Percentiles rank a stretch among this genome's conserved stretches.
Evolutionary conservation across 2,329 filamentous ascomycete genomes (phyloP).

Genomic region (Pseudofabraea citricarpa): DNA sequence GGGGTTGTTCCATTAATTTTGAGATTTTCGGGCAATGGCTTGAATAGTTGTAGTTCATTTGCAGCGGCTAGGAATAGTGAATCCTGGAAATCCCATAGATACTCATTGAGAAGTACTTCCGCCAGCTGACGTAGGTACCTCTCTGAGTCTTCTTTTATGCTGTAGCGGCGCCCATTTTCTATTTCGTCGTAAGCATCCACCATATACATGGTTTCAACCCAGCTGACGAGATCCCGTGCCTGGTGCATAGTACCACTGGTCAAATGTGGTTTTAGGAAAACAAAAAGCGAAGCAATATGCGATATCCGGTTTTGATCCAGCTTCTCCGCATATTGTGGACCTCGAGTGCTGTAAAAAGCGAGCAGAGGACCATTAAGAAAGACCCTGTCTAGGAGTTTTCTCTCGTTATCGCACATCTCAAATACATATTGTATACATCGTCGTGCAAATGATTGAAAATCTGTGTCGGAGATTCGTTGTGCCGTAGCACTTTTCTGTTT

Average conservation of each 20-base stretch:
- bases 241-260: constrained; percentile 21
- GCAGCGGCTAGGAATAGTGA: constrained; percentile 25
- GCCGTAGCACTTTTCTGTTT: constrained; percentile 8
- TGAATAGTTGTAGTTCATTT: constrained; percentile 24
- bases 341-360: constrained; percentile 10
- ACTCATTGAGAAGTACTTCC: constrained; percentile 21
- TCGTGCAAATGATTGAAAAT: constrained; percentile 25
- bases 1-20: constrained; percentile 10
- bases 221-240: constrained; percentile 23
- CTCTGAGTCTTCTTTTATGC: not conserved
- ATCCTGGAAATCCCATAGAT: constrained; percentile 26
- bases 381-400: constrained; percentile 21
- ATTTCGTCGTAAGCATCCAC: constrained; percentile 18
- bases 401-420: constrained; percentile 27
- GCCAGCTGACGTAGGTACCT: constrained; percentile 12
- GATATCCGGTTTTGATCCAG: constrained; percentile 23
- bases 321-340: constrained; percentile 19
- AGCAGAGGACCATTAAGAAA: constrained; percentile 24
- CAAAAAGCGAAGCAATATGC: constrained; percentile 22
- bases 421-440: constrained; percentile 24
- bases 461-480: constrained; percentile 13
- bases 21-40: constrained; percentile 22
- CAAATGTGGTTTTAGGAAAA: constrained; percentile 20
- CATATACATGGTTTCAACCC: constrained; percentile 26
- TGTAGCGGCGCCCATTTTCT: constrained; percentile 14